Base-by-base conservation (phyloP, 495 filamentous ascomycete species). In the Daldinia vernicosa region DNA sequence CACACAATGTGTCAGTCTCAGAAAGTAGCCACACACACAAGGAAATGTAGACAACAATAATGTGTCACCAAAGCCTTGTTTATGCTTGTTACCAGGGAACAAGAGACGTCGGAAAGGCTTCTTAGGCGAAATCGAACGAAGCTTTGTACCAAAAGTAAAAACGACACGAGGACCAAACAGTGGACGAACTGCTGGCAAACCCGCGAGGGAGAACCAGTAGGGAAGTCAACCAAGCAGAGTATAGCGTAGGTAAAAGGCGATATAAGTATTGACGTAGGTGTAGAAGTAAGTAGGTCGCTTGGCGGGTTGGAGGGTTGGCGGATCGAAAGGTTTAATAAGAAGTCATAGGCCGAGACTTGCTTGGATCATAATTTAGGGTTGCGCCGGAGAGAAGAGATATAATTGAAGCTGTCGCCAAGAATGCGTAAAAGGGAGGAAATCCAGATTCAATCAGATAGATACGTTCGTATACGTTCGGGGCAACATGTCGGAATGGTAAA, bases 371-470 rank as follows among this genome's bases (percentile, higher is more conserved):
- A 39, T 58, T 64, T 53, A 28, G 54, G 12, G 12, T 37, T 56
- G 61, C 47, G 60, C 35, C 39, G 67, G 54, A 12, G 33, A 37
- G n/a, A 39, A 24, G 26, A 40, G 27, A 58, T 30, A 17, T 27
- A 50, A 60, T 53, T 37, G 52, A 63, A 69, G 51, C 39, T 17
- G 56, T 24, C 27, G 26, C 28, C 24, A 8, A 54, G 22, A 30
- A 7, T 56, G 37, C 37, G 17, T 43, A 63, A 54, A 28, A 61
- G 22, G 32, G 32, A 61, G 11, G 17, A 53, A 63, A 50, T 37
- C 22, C 54, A 53, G 27, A 27, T 70, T 22, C 50, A 62, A 53
- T 66, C 40, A 66, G 62, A 40, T 58, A 61, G 62, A 62, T 61
- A 22, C 22, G 51, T 61, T 43, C 32, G 22, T 70, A 56, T 61